Evolutionary conservation across 225 moss, liverwort and hornwort genomes (phyloP).

Genomic region (Bryum argenteum): DNA sequence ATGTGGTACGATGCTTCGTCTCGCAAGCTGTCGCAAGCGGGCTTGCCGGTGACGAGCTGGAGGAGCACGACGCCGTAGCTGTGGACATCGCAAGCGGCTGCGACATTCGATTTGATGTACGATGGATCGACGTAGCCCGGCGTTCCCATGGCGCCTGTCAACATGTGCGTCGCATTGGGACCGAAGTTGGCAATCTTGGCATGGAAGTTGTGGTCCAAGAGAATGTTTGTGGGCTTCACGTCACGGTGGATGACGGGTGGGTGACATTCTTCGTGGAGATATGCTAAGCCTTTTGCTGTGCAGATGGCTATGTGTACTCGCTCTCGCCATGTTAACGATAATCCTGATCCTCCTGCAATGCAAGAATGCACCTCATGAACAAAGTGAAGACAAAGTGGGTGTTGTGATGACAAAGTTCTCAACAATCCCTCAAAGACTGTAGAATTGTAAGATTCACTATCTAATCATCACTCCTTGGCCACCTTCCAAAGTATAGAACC

Average conservation of each 20-base stretch:
- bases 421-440: too few relatives aligned
- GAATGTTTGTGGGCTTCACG: slow-evolving; percentile 71
- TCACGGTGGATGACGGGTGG: slow-evolving; percentile 70
- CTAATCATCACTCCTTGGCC: too few relatives aligned
- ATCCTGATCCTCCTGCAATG: slow-evolving; percentile 49
- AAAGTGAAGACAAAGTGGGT: too few relatives aligned
- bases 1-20: slow-evolving; percentile 58
- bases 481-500: too few relatives aligned
- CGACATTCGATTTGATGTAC: slow-evolving; percentile 53
- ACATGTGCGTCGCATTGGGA: slow-evolving; percentile 63
- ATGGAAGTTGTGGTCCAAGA: slow-evolving; percentile 55
- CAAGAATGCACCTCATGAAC: not conserved
- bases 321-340: slow-evolving; percentile 73
- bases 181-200: slow-evolving; percentile 73
- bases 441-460: too few relatives aligned
- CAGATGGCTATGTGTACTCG: slow-evolving; percentile 69
- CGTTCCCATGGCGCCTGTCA: slow-evolving; percentile 69
- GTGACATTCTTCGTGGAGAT: slow-evolving; percentile 67
- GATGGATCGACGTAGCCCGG: slow-evolving; percentile 81
- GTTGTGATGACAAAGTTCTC: too few relatives aligned
- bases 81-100: slow-evolving; percentile 68
- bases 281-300: slow-evolving; percentile 66
- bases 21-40: slow-evolving; percentile 67
- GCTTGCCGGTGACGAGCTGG: slow-evolving; percentile 77
- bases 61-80: slow-evolving; percentile 85